These are phyloP conservation scores for Cyclanthera cordifolia DNA, from an alignment of 306 rosid genomes.

Conservation along the genomic window DNA sequence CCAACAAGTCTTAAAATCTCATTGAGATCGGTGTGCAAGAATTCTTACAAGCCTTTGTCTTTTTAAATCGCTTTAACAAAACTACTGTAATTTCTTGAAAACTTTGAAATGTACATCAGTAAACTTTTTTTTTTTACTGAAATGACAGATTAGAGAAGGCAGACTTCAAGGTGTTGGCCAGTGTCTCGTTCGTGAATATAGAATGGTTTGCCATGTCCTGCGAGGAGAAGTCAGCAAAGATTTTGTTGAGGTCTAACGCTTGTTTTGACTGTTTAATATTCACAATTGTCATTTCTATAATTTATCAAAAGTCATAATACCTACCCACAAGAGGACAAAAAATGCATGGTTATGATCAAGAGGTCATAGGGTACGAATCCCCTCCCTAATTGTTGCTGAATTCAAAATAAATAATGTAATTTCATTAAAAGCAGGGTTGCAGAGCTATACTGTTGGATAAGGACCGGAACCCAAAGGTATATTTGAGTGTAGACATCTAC, in stretches of 20 bases:
- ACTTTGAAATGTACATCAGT: not conserved
- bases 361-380: too few species aligned
- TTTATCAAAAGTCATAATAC: slow-evolving; percentile 5
- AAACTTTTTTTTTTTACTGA: not conserved
- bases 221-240: slow-evolving; percentile 76
- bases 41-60: not conserved
- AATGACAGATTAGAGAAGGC: slow-evolving; percentile 56
- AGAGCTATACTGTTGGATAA: slow-evolving; percentile 85
- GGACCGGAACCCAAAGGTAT: slow-evolving; percentile 86
- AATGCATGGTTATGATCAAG: too few species aligned
- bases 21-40: slow-evolving; percentile 50
- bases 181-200: slow-evolving; percentile 68
- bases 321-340: too few species aligned
- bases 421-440: slow-evolving; percentile 58
- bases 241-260: slow-evolving; percentile 56
- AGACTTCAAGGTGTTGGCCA: slow-evolving; percentile 70
- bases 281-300: slow-evolving; percentile 13
- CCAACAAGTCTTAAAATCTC: slow-evolving; percentile 76
- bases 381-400: too few species aligned
- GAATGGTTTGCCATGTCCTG: slow-evolving; percentile 66
- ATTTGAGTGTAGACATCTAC: not conserved
- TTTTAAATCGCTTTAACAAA: not conserved
- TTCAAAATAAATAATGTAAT: not conserved
- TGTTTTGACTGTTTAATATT: not conserved
- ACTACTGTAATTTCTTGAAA: not conserved